Conservation (phyloP, 192 early-diverging fungal species). For the Backusella circina region DNA sequence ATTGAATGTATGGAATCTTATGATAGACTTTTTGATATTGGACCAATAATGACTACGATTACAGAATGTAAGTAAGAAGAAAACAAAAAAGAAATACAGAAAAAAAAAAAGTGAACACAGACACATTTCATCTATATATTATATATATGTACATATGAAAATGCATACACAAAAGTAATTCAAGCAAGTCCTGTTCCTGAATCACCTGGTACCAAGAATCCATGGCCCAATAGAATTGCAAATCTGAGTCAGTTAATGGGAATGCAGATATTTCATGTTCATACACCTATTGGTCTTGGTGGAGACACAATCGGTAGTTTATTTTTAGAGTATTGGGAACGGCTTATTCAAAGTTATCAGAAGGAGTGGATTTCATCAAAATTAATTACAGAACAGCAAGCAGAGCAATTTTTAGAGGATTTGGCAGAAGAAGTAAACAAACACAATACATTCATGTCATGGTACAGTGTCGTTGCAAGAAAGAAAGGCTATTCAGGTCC, state of each 20-base stretch:
- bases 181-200: not conserved
- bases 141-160: not conserved
- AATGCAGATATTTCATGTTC: constrained; percentile 18
- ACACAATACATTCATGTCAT: constrained; percentile 20
- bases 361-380: constrained; percentile 11
- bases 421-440: constrained; percentile 11
- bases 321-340: constrained; percentile 22
- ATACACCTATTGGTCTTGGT: constrained; percentile 18
- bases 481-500: constrained; percentile 23
- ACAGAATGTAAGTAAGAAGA: constrained; percentile 8
- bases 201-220: not conserved
- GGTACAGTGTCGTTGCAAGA: constrained; percentile 20
- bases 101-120: not conserved
- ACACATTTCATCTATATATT: not conserved
- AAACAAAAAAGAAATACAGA: not conserved
- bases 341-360: not conserved
- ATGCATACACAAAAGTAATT: not conserved
- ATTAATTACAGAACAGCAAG: constrained; percentile 12
- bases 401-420: not conserved
- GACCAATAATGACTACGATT: constrained; percentile 16
- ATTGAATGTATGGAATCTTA: constrained; percentile 24
- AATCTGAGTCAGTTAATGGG: not conserved
- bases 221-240: constrained; percentile 23
- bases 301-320: constrained; percentile 16
- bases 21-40: constrained; percentile 17